phyloP scores from a whole-genome alignment of 2,329 filamentous ascomycete species.

The Diaporthe citri region DNA sequence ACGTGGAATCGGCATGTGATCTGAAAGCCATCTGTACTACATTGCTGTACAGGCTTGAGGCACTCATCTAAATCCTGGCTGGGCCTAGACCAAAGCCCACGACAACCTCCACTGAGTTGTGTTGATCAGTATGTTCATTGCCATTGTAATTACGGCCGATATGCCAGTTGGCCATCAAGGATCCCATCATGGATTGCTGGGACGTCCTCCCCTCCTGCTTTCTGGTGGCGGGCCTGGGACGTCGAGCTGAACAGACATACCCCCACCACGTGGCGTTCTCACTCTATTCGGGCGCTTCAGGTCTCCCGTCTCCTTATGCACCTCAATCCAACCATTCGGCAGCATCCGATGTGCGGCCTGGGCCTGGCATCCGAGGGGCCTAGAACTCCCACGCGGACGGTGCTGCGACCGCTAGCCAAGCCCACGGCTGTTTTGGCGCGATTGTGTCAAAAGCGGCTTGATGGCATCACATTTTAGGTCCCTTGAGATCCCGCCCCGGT shows the following conservation, averaged over 20 bases:
- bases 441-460: conserved; percentile 30
- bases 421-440: conserved; percentile 2
- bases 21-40: background rate
- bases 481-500: background rate
- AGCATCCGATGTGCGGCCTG: background rate
- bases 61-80: background rate
- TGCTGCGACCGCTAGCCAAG: conserved; percentile 14
- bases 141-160: background rate
- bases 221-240: background rate
- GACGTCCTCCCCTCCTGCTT: too few species aligned
- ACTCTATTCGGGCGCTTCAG: background rate
- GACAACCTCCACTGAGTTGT: background rate
- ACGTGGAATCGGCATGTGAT: background rate
- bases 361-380: background rate
- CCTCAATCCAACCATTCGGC: background rate
- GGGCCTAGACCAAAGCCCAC: background rate
- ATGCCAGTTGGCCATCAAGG: background rate
- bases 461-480: conserved; percentile 19
- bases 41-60: background rate
- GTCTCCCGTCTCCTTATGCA: background rate
- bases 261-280: background rate
- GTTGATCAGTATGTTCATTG: background rate
- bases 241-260: background rate
- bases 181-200: background rate
- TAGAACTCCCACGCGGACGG: background rate